phyloP scores from a whole-genome alignment of 176 grass and related monocot species.

The Triticum turgidum region DNA sequence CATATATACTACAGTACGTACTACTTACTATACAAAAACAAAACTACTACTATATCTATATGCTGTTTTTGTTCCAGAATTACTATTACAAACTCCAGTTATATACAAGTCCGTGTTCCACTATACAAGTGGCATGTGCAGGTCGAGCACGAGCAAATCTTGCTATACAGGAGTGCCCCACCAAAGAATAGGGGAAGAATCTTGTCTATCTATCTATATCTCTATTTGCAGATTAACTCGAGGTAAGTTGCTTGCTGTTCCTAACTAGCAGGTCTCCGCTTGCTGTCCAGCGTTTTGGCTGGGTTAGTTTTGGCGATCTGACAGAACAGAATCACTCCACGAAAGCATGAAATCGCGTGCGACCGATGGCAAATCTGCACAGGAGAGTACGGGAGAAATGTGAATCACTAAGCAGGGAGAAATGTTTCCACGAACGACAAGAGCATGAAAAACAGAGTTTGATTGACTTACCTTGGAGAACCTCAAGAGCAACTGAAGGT shows the following conservation, averaged over 20 bases:
- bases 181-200: background rate
- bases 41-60: background rate
- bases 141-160: background rate
- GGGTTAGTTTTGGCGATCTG: conserved; percentile 58
- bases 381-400: background rate
- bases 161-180: conserved; percentile 21
- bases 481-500: conserved; percentile 81
- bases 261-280: background rate
- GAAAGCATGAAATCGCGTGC: conserved; percentile 88
- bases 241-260: background rate
- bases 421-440: background rate
- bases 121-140: conserved; percentile 21
- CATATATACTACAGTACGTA: background rate
- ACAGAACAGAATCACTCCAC: conserved; percentile 85
- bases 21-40: no score
- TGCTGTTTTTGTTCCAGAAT: background rate
- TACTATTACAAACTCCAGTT: conserved; percentile 29
- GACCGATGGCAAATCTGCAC: conserved; percentile 78
- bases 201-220: conserved; percentile 24
- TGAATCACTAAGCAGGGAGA: background rate
- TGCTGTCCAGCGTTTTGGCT: conserved; percentile 21
- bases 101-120: conserved; percentile 30
- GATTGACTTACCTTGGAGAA: conserved; percentile 66
- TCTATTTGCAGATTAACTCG: background rate
- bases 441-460: background rate